phyloP scores from a whole-genome alignment of 1,139 yeast species.

The Sugiyamaella pinicola region DNA sequence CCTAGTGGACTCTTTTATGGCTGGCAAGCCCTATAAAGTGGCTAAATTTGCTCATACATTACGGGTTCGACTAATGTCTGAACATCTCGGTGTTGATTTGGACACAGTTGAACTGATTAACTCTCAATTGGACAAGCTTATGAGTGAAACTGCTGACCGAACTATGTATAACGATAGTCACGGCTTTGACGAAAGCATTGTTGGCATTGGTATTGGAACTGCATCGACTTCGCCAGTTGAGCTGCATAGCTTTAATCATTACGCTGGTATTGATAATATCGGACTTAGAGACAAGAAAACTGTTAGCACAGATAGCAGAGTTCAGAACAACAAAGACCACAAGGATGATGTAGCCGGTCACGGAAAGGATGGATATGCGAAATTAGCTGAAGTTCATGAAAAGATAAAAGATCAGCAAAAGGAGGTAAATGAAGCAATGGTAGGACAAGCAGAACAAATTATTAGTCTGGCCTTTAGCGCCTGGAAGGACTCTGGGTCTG shows the following conservation, averaged over 20 bases:
- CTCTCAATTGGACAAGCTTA: constrained; percentile 42
- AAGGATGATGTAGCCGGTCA: constrained; percentile 72
- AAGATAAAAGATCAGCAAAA: constrained; percentile 1
- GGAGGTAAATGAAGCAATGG: constrained; percentile 9
- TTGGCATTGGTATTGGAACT: neutral
- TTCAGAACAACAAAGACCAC: constrained; percentile 66
- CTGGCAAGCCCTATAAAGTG: constrained; percentile 76
- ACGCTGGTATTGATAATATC: constrained; percentile 83
- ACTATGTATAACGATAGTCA: neutral
- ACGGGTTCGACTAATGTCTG: constrained; percentile 91
- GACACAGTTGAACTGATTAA: constrained; percentile 86
- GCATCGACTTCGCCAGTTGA: constrained; percentile 27
- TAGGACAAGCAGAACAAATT: constrained; percentile 21
- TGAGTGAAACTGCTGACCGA: neutral
- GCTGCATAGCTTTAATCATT: constrained; percentile 73
- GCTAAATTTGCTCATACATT: constrained; percentile 88
- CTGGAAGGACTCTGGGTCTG: constrained; percentile 16
- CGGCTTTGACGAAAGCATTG: neutral
- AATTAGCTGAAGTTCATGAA: neutral
- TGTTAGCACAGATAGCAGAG: constrained; percentile 77
- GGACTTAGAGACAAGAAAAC: constrained; percentile 86
- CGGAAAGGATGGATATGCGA: constrained; percentile 56
- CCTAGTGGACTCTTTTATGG: constrained; percentile 73
- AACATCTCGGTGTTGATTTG: constrained; percentile 91
- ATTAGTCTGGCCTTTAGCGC: constrained; percentile 19